Evolutionary conservation across 441 rosid species (phyloP), one percentile per base, ranked within the genome.

Genomic region (Pelargonium citronellum): DNA sequence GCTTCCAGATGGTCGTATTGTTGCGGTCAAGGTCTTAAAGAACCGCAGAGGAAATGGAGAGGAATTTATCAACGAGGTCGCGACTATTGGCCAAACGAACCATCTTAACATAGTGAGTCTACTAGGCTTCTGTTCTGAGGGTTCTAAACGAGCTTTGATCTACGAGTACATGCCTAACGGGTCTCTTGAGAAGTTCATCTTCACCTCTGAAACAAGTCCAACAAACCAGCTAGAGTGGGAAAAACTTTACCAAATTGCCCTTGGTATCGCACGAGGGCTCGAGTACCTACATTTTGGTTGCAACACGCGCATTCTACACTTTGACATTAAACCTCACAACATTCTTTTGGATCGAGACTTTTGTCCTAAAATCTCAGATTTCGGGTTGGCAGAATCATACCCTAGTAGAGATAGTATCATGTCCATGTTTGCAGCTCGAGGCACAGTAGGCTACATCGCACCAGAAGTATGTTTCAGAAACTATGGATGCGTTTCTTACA

Each of bases 1-100:
- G 19, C 77, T 79, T 37, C 65, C 39, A 8, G 83, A 69, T 24
- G 80, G 80, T 30, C 57, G 63, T 64, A 64, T 58, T 0, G 84
- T 86, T 7, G 86, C 86, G 0, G 87, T 84, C 5, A 84, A 84
- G 71, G 68, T 86, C 64, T 71, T 82, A 7, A 68, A 55, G 11
- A 34, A 55, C n/a, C 66, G 67, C 61, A 78, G 72, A 17, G 74
- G 67, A 61, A 71, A 60, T 22, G 84, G 78, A 8, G 79, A 78
- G 39, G 82, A 77, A 17, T 81, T 81, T 68, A 64, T 75, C 39
- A 74, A 62, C 51, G 84, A 79, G 68, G 78, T 79, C 67, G 69
- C 76, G 4, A 77, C 53, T 8, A 73, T 81, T 63, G 74, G 76
- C 57, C 73, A 70, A 61, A 75, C 73, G 53, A 75, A 68, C 49